These are phyloP conservation scores for Adenanthera pavonina DNA, from an alignment of 306 rosid species.

Conservation along the genomic window DNA sequence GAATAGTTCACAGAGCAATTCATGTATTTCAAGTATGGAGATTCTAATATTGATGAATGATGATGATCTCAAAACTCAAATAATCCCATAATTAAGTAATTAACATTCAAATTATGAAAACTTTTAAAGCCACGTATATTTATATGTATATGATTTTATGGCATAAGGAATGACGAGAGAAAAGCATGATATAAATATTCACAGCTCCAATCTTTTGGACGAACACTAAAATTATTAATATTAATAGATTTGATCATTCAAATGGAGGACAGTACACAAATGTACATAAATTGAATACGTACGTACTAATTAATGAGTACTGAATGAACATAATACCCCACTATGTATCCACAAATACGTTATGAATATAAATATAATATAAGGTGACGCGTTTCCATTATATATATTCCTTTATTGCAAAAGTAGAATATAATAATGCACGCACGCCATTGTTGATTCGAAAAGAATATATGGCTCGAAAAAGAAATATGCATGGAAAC, in stretches of 20 bases:
- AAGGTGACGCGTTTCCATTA: conserved; percentile 3
- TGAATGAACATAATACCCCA: neutral
- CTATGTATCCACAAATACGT: neutral
- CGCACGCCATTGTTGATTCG: conserved; percentile 2
- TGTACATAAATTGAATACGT: neutral
- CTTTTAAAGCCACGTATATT: neutral
- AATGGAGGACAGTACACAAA: neutral
- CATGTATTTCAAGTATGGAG: too few species aligned
- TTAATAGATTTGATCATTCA: conserved; percentile 1
- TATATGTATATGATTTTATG: neutral
- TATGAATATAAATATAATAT: neutral
- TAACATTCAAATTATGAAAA: neutral
- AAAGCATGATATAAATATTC: neutral
- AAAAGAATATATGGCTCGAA: conserved; percentile 22
- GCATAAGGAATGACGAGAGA: neutral
- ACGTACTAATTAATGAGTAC: neutral
- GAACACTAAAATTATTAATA: neutral
- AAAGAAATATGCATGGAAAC: conserved; percentile 28
- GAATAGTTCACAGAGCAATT: neutral
- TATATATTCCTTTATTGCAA: conserved; percentile 1
- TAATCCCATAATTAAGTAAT: neutral
- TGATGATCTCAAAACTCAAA: neutral
- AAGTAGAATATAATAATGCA: conserved; percentile 6
- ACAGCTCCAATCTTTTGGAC: conserved; percentile 4
- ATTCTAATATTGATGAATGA: neutral